phyloP scores from a whole-genome alignment of 345 rosid genomes.

The Pugionium cornutum region DNA sequence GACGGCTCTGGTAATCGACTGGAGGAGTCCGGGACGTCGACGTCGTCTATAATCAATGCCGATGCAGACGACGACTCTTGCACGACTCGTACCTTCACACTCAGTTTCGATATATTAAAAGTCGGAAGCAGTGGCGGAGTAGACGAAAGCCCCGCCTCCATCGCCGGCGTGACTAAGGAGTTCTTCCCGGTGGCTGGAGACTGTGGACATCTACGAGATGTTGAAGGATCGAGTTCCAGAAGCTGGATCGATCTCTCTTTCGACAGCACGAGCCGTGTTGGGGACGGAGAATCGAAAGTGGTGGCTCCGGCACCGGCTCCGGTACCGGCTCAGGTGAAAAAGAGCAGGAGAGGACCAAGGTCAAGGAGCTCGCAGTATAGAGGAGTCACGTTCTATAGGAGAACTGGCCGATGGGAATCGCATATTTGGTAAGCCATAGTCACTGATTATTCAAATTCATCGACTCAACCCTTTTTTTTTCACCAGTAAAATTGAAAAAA shows the following conservation, averaged over 20 bases:
- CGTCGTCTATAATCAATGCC: slow-evolving; percentile 81
- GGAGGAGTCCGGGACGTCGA: slow-evolving; percentile 74
- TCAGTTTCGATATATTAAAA: slow-evolving; percentile 71
- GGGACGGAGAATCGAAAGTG: slow-evolving; percentile 34
- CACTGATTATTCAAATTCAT: not conserved
- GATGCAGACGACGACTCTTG: slow-evolving; percentile 67
- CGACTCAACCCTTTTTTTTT: not conserved
- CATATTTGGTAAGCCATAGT: slow-evolving; percentile 69
- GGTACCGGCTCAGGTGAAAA: slow-evolving; percentile 59
- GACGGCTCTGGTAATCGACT: slow-evolving; percentile 47
- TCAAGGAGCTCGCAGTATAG: slow-evolving; percentile 96
- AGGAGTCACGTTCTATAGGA: slow-evolving; percentile 92
- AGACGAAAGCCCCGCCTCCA: slow-evolving; percentile 20
- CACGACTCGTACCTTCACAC: slow-evolving; percentile 59
- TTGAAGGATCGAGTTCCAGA: slow-evolving; percentile 48
- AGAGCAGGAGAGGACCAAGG: slow-evolving; percentile 92
- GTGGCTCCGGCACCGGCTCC: slow-evolving; percentile 48
- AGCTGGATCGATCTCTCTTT: slow-evolving; percentile 59
- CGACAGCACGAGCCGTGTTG: slow-evolving; percentile 26
- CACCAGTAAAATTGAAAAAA: not conserved
- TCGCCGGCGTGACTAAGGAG: slow-evolving; percentile 57
- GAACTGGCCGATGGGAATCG: slow-evolving; percentile 98
- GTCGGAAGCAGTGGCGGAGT: slow-evolving; percentile 41
- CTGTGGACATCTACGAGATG: slow-evolving; percentile 37
- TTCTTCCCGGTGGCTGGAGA: slow-evolving; percentile 54